Percentiles rank a stretch among this genome's conserved stretches.
phyloP scores from a whole-genome alignment of 257 asterid species.

The Solanum clarkiae region DNA sequence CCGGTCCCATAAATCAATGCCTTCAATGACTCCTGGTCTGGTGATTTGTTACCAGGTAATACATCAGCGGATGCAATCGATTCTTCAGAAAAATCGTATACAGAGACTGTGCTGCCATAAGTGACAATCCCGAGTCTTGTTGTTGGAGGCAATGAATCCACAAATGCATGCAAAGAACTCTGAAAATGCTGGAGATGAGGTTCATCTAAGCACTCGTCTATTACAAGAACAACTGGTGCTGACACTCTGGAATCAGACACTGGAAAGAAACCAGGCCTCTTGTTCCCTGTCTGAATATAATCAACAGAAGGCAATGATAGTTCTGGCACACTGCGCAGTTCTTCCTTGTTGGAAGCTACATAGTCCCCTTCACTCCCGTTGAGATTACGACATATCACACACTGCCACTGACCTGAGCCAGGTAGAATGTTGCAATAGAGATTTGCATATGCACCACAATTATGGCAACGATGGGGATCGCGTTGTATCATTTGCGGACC shows the following conservation, averaged over 20 bases:
- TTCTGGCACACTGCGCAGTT: conserved; percentile 68
- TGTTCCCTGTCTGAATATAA: conserved; percentile 61
- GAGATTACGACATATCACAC: conserved; percentile 73
- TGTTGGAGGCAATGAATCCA: conserved; percentile 77
- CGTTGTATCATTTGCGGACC: conserved; percentile 93
- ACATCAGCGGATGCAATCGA: conserved; percentile 81
- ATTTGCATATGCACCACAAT: conserved; percentile 89
- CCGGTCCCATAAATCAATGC: conserved; percentile 87
- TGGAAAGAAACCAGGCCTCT: conserved; percentile 73
- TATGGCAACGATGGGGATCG: conserved; percentile 80
- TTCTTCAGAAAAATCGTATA: conserved; percentile 91
- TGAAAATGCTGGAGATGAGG: conserved; percentile 85
- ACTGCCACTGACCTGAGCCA: conserved; percentile 98
- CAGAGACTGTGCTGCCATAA: conserved; percentile 79
- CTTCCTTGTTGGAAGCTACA: conserved; percentile 71
- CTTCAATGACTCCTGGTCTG: conserved; percentile 67
- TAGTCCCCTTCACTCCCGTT: conserved; percentile 91
- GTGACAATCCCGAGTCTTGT: conserved; percentile 78
- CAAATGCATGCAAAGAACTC: conserved; percentile 92
- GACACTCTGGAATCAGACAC: conserved; percentile 71
- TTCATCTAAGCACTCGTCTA: conserved; percentile 92
- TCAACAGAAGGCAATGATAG: conserved; percentile 68
- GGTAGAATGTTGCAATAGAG: conserved; percentile 71
- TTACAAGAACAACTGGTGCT: conserved; percentile 75
- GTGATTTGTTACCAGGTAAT: conserved; percentile 64